Evolutionary conservation across 2,329 filamentous ascomycete species (phyloP).

Genomic region (Cladosporium sp.): DNA sequence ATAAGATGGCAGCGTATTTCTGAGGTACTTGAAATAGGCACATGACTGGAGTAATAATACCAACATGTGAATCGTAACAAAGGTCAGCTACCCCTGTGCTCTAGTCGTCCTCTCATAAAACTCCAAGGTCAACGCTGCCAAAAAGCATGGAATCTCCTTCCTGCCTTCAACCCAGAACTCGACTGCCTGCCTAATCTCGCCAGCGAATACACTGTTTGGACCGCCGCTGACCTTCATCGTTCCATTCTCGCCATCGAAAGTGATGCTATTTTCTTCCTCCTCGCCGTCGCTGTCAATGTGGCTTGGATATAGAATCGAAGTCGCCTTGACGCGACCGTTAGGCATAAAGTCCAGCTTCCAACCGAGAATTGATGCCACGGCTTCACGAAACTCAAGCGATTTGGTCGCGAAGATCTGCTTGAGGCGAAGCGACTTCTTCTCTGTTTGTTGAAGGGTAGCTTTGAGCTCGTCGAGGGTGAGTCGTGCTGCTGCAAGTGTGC

Average conservation of each 20-base stretch:
- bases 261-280: conserved; percentile 59
- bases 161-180: conserved; percentile 95
- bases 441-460: conserved; percentile 59
- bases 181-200: conserved; percentile 81
- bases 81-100: conserved; percentile 27
- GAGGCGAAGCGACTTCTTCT: conserved; percentile 81
- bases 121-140: conserved; percentile 87
- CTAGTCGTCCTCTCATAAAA: conserved; percentile 73
- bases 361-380: conserved; percentile 85
- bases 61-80: too few relatives aligned
- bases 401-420: conserved; percentile 93
- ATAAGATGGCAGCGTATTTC: too few relatives aligned
- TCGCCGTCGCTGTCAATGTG: conserved; percentile 45
- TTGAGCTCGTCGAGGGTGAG: conserved; percentile 68
- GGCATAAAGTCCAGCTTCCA: conserved; percentile 96
- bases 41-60: too few relatives aligned
- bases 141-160: conserved; percentile 89
- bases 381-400: conserved; percentile 91
- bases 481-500: conserved; percentile 72
- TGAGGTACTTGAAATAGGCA: too few relatives aligned
- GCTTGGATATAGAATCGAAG: conserved; percentile 74
- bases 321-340: conserved; percentile 94
- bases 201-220: conserved; percentile 80
- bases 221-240: conserved; percentile 98
- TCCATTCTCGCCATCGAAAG: conserved; percentile 90